These are phyloP conservation scores for Aphanomyces astaci DNA, from an alignment of 352 stramenopile species.

Conservation along the genomic window DNA sequence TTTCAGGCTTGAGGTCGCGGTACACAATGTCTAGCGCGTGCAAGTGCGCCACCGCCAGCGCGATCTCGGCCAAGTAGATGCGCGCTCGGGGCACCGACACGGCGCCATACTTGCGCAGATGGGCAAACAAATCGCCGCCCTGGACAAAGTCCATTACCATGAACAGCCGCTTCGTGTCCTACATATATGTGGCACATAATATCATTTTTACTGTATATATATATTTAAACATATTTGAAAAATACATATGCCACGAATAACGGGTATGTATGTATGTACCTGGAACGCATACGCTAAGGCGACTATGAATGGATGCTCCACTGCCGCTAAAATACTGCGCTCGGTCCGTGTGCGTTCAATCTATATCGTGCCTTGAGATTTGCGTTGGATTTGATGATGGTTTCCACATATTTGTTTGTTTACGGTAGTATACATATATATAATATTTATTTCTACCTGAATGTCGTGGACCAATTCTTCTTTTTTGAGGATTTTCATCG, in stretches of 20 bases:
- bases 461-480: constrained; percentile 60
- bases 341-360: constrained; percentile 8
- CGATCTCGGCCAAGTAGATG: constrained; percentile 97
- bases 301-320: constrained; percentile 98
- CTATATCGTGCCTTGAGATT: not conserved
- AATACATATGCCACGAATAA: no score
- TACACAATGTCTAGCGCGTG: constrained; percentile 94
- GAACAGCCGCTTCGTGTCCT: constrained; percentile 82
- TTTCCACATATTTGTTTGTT: no score
- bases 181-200: no score
- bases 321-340: constrained; percentile 89
- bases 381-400: no score
- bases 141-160: constrained; percentile 86
- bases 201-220: no score
- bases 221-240: no score
- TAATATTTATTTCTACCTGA: no score
- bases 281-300: constrained; percentile 97
- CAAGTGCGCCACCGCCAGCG: constrained; percentile 91
- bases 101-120: constrained; percentile 77
- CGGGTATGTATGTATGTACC: no score
- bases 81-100: constrained; percentile 85
- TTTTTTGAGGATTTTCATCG: constrained; percentile 91
- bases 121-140: constrained; percentile 96
- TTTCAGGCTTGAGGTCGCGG: constrained; percentile 96
- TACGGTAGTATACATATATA: no score